A percentile compares a stretch with the other conserved stretches of the same genome.
Evolutionary conservation across 768 basidiomycete species (phyloP).

Genomic region (Lactifluus subvellereus): DNA sequence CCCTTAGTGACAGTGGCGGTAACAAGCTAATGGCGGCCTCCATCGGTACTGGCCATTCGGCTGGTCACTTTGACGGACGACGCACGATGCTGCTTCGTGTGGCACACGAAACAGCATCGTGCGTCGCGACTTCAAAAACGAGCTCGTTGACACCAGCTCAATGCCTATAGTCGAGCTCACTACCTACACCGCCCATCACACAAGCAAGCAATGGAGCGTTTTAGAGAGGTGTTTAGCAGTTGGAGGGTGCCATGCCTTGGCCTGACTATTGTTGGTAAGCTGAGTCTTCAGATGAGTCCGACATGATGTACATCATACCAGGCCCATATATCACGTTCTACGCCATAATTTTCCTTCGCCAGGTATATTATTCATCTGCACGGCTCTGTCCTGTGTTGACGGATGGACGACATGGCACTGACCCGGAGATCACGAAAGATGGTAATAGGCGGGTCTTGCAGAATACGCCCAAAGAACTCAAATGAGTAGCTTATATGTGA

Average conservation of each 20-base stretch:
- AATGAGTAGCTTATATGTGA: too few relatives aligned
- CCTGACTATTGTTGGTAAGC: not conserved
- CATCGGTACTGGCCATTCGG: not conserved
- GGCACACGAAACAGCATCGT: not conserved
- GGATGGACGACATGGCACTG: not conserved
- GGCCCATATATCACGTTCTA: not conserved
- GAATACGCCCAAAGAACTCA: too few relatives aligned
- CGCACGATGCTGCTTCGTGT: too few relatives aligned
- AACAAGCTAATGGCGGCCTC: not conserved
- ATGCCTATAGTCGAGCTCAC: not conserved
- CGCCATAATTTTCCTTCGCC: not conserved
- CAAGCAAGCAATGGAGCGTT: not conserved
- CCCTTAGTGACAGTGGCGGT: not conserved
- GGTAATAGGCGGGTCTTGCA: too few relatives aligned
- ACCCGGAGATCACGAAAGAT: too few relatives aligned
- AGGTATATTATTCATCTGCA: not conserved
- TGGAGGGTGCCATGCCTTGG: slow-evolving; percentile 1
- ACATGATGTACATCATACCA: not conserved
- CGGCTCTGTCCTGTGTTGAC: not conserved
- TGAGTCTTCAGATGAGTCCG: not conserved
- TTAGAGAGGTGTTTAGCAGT: not conserved
- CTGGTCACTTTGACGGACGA: not conserved
- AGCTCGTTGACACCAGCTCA: too few relatives aligned
- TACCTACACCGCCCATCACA: not conserved
- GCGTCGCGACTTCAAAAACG: not conserved